These are phyloP conservation scores for Hypoxylon perforatum DNA, from an alignment of 495 filamentous ascomycete genomes.

Conservation along the genomic window DNA sequence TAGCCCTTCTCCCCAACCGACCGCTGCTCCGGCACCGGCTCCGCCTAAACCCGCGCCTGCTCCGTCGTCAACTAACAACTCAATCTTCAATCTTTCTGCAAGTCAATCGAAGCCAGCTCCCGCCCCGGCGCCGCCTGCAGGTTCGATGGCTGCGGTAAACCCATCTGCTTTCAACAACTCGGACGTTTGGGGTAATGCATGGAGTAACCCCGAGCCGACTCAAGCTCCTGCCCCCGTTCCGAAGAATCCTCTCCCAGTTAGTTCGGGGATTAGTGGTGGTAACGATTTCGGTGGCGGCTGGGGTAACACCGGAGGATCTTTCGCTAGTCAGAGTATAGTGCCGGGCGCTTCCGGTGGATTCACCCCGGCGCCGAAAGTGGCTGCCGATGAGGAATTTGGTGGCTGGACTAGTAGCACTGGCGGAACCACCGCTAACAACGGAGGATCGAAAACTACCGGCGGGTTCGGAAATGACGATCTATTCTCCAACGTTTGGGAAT, in stretches of 20 bases:
- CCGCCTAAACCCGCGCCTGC: constrained; percentile 53
- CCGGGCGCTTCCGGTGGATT: constrained; percentile 63
- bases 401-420: constrained; percentile 82
- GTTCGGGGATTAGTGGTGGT: constrained; percentile 15
- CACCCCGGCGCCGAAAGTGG: constrained; percentile 69
- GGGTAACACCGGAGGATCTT: constrained; percentile 68
- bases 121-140: constrained; percentile 41
- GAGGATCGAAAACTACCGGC: constrained; percentile 48
- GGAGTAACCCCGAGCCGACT: constrained; percentile 60
- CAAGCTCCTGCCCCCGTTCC: constrained; percentile 38
- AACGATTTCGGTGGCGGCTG: constrained; percentile 82
- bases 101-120: constrained; percentile 59
- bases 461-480: constrained; percentile 84
- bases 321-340: constrained; percentile 65
- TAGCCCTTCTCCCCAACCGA: constrained; percentile 61
- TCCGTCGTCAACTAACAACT: constrained; percentile 55
- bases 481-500: constrained; percentile 95
- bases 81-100: constrained; percentile 84
- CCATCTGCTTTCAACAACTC: constrained; percentile 52
- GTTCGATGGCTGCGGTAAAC: constrained; percentile 48
- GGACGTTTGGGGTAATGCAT: constrained; percentile 68
- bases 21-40: constrained; percentile 57
- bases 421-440: constrained; percentile 50
- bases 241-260: constrained; percentile 38
- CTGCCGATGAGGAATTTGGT: constrained; percentile 91